These are phyloP conservation scores for Xylaria sp. DNA, from an alignment of 2,329 filamentous ascomycete genomes.

Conservation along the genomic window DNA sequence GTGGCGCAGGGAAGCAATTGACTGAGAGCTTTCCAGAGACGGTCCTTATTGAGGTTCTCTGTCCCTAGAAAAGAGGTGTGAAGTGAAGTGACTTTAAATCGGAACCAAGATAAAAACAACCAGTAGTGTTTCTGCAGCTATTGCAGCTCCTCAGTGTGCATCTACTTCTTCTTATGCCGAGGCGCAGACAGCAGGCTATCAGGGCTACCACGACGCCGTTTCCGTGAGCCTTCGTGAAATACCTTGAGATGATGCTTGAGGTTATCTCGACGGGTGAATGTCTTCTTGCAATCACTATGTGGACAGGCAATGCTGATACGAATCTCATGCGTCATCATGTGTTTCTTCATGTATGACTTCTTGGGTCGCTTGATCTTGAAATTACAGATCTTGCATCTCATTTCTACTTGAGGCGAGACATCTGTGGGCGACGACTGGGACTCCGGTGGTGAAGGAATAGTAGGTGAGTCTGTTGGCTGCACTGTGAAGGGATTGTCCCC, in stretches of 20 bases:
- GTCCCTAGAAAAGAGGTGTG: background rate
- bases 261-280: constrained; percentile 32
- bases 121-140: background rate
- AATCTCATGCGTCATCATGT: background rate
- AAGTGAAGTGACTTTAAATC: too few relatives aligned
- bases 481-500: background rate
- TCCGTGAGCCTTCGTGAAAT: background rate
- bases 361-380: background rate
- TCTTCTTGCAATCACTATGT: background rate
- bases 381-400: background rate
- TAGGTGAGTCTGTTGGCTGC: background rate
- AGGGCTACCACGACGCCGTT: constrained; percentile 12
- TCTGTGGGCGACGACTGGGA: background rate
- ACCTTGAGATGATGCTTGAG: background rate
- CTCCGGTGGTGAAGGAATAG: background rate
- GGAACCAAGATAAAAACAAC: background rate
- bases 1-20: background rate
- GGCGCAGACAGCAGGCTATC: constrained; percentile 1
- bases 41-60: too few relatives aligned
- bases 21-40: background rate
- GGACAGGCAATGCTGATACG: background rate
- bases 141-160: background rate
- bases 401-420: background rate
- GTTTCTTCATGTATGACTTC: constrained; percentile 27
- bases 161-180: constrained; percentile 10